These are phyloP conservation scores for Alternaria sp. DNA, from an alignment of 2,329 filamentous ascomycete genomes.

Conservation along the genomic window DNA sequence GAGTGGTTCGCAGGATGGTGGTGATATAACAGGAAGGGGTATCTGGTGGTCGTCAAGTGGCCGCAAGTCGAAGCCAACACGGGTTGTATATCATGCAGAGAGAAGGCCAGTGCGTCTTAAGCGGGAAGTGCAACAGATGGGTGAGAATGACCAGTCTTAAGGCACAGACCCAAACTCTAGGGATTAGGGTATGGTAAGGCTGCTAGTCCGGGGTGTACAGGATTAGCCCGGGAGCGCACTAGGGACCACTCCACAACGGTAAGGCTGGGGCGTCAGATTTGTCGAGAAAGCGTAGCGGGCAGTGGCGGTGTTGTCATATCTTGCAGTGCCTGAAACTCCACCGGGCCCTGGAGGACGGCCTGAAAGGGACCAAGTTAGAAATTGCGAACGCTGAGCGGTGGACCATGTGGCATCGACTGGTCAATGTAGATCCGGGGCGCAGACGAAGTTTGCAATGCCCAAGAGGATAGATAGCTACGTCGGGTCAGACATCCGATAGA, in stretches of 20 bases:
- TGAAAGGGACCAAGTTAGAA: conserved; percentile 38
- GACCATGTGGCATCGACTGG: conserved; percentile 15
- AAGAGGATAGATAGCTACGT: conserved; percentile 31
- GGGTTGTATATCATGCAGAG: conserved; percentile 38
- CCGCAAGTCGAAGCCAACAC: conserved; percentile 27
- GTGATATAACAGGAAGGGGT: conserved; percentile 14
- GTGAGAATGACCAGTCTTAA: conserved; percentile 39
- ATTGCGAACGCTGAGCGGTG: conserved; percentile 17
- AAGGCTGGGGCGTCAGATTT: conserved; percentile 43
- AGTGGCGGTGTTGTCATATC: conserved; percentile 47
- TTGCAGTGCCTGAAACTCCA: conserved; percentile 39
- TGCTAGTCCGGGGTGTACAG: conserved; percentile 40
- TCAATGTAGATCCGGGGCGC: conserved; percentile 37
- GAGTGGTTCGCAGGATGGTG: conserved; percentile 9
- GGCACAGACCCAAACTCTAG: conserved; percentile 36
- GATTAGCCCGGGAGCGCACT: conserved; percentile 40
- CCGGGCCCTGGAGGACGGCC: conserved; percentile 37
- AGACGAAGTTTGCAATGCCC: conserved; percentile 35
- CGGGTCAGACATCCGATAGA: conserved; percentile 21
- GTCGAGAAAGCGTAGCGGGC: conserved; percentile 42
- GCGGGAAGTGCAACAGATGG: conserved; percentile 31
- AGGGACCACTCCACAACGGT: conserved; percentile 39
- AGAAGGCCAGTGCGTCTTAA: conserved; percentile 37
- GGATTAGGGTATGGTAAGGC: conserved; percentile 36
- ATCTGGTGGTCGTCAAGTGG: conserved; percentile 23